A percentile compares a stretch with the other conserved stretches of the same genome.
phyloP scores from a whole-genome alignment of 768 basidiomycete species.

The Rickenella mellea region DNA sequence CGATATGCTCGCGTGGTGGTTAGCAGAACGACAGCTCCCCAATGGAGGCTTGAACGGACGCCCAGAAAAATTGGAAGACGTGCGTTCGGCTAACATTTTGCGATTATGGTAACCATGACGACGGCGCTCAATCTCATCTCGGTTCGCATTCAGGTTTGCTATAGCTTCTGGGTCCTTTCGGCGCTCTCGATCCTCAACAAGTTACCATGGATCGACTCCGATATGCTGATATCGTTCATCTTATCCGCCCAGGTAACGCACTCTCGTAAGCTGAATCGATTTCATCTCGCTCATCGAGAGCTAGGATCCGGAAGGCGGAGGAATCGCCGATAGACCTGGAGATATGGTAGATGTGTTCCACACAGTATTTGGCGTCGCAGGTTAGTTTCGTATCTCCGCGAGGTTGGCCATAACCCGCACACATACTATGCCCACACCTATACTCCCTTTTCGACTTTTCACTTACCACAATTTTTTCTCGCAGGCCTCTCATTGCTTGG shows the following conservation, averaged over 20 bases:
- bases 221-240: conserved; percentile 74
- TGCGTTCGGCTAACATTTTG: conserved; percentile 27
- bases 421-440: not conserved
- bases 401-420: not conserved
- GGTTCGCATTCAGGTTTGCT: conserved; percentile 65
- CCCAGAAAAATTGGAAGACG: conserved; percentile 97
- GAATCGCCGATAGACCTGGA: conserved; percentile 89
- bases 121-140: not conserved
- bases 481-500: conserved; percentile 81
- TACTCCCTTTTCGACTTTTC: not conserved
- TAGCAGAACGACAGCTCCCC: conserved; percentile 86
- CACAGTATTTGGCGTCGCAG: conserved; percentile 86
- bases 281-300: not conserved
- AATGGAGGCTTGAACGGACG: conserved; percentile 92
- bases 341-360: conserved; percentile 98
- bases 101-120: not conserved
- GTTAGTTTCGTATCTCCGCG: conserved; percentile 22
- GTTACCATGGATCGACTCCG: conserved; percentile 78
- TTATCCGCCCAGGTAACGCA: conserved; percentile 72
- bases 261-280: not conserved
- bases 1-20: conserved; percentile 85
- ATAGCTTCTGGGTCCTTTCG: conserved; percentile 95
- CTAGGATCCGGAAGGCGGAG: conserved; percentile 84
- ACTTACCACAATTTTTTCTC: not conserved
- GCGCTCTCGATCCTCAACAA: conserved; percentile 76